Base-by-base conservation (phyloP, 495 filamentous ascomycete genomes). In the Tetracladium setigerum region DNA sequence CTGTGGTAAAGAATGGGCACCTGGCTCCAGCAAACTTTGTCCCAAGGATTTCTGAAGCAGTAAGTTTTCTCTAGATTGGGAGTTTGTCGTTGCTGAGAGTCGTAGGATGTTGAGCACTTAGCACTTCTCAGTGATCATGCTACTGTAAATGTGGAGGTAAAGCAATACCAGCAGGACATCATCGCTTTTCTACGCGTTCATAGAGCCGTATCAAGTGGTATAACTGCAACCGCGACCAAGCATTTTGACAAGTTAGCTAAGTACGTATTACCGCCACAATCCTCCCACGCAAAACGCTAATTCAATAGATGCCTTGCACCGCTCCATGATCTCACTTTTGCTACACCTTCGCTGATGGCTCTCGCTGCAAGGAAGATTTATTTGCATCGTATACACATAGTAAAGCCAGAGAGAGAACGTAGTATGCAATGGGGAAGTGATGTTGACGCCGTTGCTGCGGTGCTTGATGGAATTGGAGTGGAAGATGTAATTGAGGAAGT, bases 391-490 rank as follows among this genome's bases (percentile, higher is more conserved):
- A 76, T 98, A n/a, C 59, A 72, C 2, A 70, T 95, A 8, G 72
- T 78, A 1, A 68, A 60, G 2, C 74, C 86, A 0, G 81, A 83
- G 50, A 73, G 76, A 45, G 92, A 99, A 66, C 67, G 89, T 35
- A 96, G 89, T 59, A 72, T 95, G 67, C 88, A 95, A 61, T 99
- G 92, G 76, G 92, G 92, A 4, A 95, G 90, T 61, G 81, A 94
- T 44, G 32, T 82, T 3, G 68, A 65, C 18, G 84, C 85, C 9
- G 77, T 95, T 1, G 70, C 73, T 38, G 68, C 70, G 27, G 49
- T 87, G 46, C 56, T 97, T 17, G 77, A 78, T 14, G 81, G 79
- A 15, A 66, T 92, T 7, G 81, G 75, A 2, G 72, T 81, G 0
- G 87, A 91, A 56, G 78, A 82, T 49, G 83, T 96, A 2, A 71